These are phyloP conservation scores for Termitomyces sp. DNA, from an alignment of 768 basidiomycete species.

Conservation along the genomic window DNA sequence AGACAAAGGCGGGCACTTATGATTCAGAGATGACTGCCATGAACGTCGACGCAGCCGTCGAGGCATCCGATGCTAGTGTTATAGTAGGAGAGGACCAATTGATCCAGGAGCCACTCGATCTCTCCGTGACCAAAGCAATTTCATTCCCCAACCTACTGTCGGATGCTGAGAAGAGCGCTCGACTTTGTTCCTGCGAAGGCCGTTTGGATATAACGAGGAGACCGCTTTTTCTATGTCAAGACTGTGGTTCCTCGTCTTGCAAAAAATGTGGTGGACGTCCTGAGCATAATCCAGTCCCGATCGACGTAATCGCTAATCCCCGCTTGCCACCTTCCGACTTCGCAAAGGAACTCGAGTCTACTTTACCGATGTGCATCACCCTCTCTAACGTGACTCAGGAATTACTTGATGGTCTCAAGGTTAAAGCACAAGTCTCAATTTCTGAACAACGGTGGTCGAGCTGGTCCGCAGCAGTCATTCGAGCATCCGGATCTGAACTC, in stretches of 20 bases:
- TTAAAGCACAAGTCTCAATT: slow-evolving; percentile 38
- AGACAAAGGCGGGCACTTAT: slow-evolving; percentile 49
- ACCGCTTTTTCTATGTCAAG: slow-evolving; percentile 63
- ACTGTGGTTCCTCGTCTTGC: slow-evolving; percentile 81
- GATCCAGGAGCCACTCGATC: slow-evolving; percentile 60
- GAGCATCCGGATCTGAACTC: slow-evolving; percentile 60
- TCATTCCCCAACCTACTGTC: slow-evolving; percentile 57
- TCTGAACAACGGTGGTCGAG: slow-evolving; percentile 58
- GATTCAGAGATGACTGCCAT: slow-evolving; percentile 38
- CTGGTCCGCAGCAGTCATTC: slow-evolving; percentile 69
- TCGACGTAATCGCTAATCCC: slow-evolving; percentile 49
- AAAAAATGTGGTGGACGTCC: slow-evolving; percentile 87
- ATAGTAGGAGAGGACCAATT: slow-evolving; percentile 76
- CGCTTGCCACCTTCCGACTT: slow-evolving; percentile 76
- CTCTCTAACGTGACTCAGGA: slow-evolving; percentile 49
- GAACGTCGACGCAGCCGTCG: slow-evolving; percentile 41
- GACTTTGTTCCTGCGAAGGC: slow-evolving; percentile 92
- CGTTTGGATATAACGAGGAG: slow-evolving; percentile 72
- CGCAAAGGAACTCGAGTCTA: slow-evolving; percentile 71
- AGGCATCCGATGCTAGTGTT: slow-evolving; percentile 36
- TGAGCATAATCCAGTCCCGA: slow-evolving; percentile 69
- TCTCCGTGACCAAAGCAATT: slow-evolving; percentile 50
- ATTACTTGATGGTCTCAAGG: slow-evolving; percentile 52
- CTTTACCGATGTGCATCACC: slow-evolving; percentile 83
- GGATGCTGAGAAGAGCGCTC: slow-evolving; percentile 65